Evolutionary conservation across 1,284 basidiomycete genomes (phyloP).

Genomic region (Tilletiopsis washingtonensis): DNA sequence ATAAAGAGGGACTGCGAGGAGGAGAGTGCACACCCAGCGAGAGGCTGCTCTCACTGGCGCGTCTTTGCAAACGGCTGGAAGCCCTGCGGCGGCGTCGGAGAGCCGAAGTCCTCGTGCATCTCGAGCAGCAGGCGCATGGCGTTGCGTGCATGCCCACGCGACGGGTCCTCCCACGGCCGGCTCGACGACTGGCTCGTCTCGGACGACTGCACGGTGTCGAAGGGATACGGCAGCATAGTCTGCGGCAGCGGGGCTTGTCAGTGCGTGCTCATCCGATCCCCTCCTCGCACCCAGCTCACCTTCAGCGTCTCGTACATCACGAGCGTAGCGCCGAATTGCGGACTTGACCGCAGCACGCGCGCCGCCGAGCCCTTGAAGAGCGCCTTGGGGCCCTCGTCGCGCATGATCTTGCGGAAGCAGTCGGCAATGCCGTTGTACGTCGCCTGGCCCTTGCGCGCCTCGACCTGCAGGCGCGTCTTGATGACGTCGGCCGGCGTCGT

Average conservation of each 20-base stretch:
- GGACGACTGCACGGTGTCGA: conserved; percentile 8
- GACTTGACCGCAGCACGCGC: conserved; percentile 68
- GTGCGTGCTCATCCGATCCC: background rate
- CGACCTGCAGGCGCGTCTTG: conserved; percentile 97
- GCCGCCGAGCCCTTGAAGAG: conserved; percentile 94
- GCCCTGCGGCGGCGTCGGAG: conserved; percentile 8
- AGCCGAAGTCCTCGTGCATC: conserved; percentile 20
- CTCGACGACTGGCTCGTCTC: background rate
- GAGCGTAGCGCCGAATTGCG: conserved; percentile 78
- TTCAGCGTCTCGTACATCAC: conserved; percentile 73
- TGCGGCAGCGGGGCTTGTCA: background rate
- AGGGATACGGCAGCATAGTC: conserved; percentile 17
- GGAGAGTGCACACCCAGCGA: too few species aligned
- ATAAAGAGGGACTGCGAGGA: too few species aligned
- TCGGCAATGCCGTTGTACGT: conserved; percentile 84
- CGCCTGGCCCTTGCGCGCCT: conserved; percentile 83
- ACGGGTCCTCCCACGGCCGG: conserved; percentile 19
- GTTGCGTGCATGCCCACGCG: conserved; percentile 11
- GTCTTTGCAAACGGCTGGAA: conserved; percentile 4
- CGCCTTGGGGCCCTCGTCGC: conserved; percentile 76
- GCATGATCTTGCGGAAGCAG: conserved; percentile 75
- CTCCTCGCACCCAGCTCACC: conserved; percentile 3
- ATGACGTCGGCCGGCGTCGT: conserved; percentile 69
- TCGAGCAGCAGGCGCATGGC: conserved; percentile 10
- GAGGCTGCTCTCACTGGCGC: too few species aligned